Evolutionary conservation across 768 basidiomycete species (phyloP).

Genomic region (Psilocybe cyanescens): DNA sequence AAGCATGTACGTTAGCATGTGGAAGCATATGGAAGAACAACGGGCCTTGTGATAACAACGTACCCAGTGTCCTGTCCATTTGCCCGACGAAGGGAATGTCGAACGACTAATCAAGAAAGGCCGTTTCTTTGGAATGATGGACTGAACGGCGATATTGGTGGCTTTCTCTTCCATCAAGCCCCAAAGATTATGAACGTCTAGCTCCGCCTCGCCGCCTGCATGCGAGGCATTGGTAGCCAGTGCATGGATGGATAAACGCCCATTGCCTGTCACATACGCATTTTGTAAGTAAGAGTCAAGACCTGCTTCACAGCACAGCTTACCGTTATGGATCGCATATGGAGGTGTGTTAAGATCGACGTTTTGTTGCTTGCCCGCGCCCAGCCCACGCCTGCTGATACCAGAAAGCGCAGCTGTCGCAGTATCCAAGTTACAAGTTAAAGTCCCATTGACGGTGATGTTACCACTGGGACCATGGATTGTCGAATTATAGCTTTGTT

Average conservation of each 20-base stretch:
- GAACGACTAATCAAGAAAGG: constrained; percentile 76
- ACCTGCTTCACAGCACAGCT: constrained; percentile 15
- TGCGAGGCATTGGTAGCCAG: constrained; percentile 78
- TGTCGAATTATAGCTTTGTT: constrained; percentile 59
- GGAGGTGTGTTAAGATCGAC: constrained; percentile 61
- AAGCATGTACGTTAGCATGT: constrained; percentile 14
- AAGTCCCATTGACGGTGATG: constrained; percentile 68
- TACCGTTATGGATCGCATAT: constrained; percentile 76
- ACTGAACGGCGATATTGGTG: constrained; percentile 60
- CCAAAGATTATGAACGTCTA: constrained; percentile 74
- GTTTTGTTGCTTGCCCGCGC: constrained; percentile 49
- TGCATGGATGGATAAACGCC: constrained; percentile 55
- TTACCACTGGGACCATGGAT: constrained; percentile 74
- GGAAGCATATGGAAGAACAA: constrained; percentile 10
- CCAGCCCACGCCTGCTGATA: constrained; percentile 48
- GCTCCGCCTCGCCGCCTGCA: constrained; percentile 59
- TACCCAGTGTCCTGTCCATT: constrained; percentile 78
- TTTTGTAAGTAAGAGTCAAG: neutral
- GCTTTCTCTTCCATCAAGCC: constrained; percentile 74
- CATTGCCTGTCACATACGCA: constrained; percentile 41
- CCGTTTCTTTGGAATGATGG: constrained; percentile 58
- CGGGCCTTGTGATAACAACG: constrained; percentile 16
- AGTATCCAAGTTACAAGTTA: constrained; percentile 46
- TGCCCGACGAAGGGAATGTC: constrained; percentile 70
- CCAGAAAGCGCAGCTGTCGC: constrained; percentile 15